Evolutionary conservation across 345 rosid genomes (phyloP).

Genomic region (Acer yangbiense): DNA sequence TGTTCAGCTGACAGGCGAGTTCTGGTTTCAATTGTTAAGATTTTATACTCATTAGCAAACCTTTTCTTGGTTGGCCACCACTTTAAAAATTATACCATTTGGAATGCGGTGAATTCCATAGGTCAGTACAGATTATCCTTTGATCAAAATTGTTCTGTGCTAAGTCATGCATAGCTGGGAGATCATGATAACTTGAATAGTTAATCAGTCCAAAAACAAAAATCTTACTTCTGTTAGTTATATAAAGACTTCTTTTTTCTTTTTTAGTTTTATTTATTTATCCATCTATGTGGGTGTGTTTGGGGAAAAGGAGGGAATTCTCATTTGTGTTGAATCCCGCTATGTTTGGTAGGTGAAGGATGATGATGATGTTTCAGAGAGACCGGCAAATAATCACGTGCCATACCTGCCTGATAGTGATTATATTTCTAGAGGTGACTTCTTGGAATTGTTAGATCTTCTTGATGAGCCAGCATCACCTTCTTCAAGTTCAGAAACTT

Average conservation of each 20-base stretch:
- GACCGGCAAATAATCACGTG: conserved; percentile 20
- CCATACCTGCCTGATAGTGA: conserved; percentile 27
- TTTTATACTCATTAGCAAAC: neutral
- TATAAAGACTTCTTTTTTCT: neutral
- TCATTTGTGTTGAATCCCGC: conserved; percentile 23
- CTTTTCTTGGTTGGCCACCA: neutral
- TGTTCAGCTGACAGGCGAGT: neutral
- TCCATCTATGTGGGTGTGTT: neutral
- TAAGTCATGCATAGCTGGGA: neutral
- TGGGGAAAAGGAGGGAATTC: conserved; percentile 5
- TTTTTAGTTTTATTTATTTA: neutral
- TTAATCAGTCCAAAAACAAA: neutral
- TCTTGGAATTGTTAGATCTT: conserved; percentile 58
- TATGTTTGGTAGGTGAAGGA: conserved; percentile 30
- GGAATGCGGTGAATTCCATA: neutral
- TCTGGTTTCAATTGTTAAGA: too few species aligned
- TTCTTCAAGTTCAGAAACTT: conserved; percentile 52
- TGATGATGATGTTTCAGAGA: conserved; percentile 28
- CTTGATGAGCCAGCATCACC: conserved; percentile 38
- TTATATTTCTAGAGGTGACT: conserved; percentile 31
- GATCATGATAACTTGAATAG: neutral
- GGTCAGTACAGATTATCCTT: neutral
- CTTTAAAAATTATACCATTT: neutral
- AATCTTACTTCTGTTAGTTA: neutral
- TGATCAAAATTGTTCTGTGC: neutral